Conservation (phyloP, 805 yeast genomes). For the Metschnikowia santaceciliae region DNA sequence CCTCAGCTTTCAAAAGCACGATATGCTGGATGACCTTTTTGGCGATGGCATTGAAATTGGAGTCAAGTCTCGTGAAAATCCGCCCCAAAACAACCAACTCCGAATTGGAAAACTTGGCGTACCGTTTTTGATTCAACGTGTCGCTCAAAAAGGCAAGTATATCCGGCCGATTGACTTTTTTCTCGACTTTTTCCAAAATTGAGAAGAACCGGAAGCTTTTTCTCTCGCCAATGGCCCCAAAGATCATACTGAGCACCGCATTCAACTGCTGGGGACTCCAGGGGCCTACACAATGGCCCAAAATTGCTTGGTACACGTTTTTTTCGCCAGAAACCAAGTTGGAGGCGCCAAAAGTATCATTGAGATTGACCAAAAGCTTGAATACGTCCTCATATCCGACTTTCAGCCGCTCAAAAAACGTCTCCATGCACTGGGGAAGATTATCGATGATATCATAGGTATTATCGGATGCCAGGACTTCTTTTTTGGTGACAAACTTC, state of each 20-base stretch:
- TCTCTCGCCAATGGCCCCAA: constrained; percentile 18
- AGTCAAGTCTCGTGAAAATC: constrained; percentile 18
- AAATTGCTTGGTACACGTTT: constrained; percentile 12
- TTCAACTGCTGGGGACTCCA: constrained; percentile 11
- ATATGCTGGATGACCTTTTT: constrained; percentile 34
- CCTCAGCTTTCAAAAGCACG: constrained; percentile 26
- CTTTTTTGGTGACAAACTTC: constrained; percentile 29
- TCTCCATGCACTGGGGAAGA: constrained; percentile 24
- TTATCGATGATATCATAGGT: constrained; percentile 33
- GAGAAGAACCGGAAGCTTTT: constrained; percentile 18
- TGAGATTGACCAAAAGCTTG: constrained; percentile 25
- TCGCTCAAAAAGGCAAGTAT: constrained; percentile 16
- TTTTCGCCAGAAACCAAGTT: constrained; percentile 15
- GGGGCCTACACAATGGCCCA: constrained; percentile 3
- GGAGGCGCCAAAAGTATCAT: constrained; percentile 31
- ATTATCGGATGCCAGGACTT: constrained; percentile 24
- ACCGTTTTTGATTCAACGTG: constrained; percentile 18
- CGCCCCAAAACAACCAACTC: constrained; percentile 22
- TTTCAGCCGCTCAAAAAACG: constrained; percentile 17
- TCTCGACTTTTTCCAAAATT: constrained; percentile 14
- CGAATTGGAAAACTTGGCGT: constrained; percentile 13
- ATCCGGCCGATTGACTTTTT: constrained; percentile 6
- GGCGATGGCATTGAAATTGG: constrained; percentile 25
- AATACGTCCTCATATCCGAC: constrained; percentile 20
- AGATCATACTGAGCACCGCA: constrained; percentile 14